Conservation (phyloP, 2,329 filamentous ascomycete genomes). For the Venturia asperata region DNA sequence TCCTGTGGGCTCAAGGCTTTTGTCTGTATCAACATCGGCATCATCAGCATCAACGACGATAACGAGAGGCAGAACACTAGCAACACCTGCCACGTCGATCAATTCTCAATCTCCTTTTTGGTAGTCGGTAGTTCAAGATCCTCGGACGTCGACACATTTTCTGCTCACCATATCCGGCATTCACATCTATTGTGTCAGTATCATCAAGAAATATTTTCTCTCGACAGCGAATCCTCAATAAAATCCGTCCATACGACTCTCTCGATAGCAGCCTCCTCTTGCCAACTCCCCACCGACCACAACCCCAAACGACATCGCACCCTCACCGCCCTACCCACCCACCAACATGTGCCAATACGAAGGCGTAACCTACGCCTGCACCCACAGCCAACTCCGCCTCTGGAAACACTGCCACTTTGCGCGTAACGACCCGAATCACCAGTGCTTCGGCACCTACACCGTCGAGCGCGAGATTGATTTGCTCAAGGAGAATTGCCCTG, state of each 20-base stretch:
- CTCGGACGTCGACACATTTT: not conserved
- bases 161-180: not conserved
- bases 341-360: slow-evolving; percentile 63
- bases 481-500: slow-evolving; percentile 48
- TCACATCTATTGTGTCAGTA: not conserved
- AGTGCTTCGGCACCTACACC: slow-evolving; percentile 61
- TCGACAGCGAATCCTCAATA: not conserved
- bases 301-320: not conserved
- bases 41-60: not conserved
- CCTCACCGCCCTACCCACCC: not conserved
- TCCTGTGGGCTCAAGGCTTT: not conserved
- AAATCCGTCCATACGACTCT: not conserved
- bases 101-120: not conserved
- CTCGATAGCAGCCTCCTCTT: no score
- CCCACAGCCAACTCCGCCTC: slow-evolving; percentile 52
- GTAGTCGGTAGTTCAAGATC: not conserved
- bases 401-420: slow-evolving; percentile 68
- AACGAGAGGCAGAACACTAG: not conserved
- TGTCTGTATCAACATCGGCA: not conserved
- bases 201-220: not conserved
- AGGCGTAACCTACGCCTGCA: slow-evolving; percentile 59
- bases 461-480: slow-evolving; percentile 53
- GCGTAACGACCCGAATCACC: slow-evolving; percentile 62
- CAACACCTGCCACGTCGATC: not conserved
- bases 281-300: no score